Percentiles rank a stretch among this genome's conserved stretches.
These are phyloP conservation scores for Bipolaris victoriae DNA, from an alignment of 2,329 filamentous ascomycete species.

Conservation along the genomic window DNA sequence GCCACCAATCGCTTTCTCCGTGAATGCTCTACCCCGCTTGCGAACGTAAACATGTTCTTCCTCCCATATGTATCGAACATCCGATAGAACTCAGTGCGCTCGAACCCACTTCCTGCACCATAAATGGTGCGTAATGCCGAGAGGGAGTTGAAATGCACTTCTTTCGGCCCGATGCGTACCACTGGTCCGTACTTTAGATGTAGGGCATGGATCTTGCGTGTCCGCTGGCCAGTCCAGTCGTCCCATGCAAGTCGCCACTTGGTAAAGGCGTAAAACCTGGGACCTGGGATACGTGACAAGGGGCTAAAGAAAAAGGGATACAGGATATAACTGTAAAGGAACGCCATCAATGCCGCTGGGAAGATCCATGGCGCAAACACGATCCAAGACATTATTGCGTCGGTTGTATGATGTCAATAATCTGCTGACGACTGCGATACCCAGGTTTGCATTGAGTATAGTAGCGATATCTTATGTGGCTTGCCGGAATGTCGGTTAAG, in stretches of 20 bases:
- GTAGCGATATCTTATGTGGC: neutral
- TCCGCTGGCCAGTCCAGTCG: conserved; percentile 54
- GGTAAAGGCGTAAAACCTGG: conserved; percentile 50
- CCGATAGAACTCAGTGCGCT: conserved; percentile 59
- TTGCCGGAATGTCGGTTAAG: neutral
- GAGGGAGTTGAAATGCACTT: conserved; percentile 44
- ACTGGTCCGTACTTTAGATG: conserved; percentile 44
- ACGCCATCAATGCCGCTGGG: neutral
- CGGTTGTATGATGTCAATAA: neutral
- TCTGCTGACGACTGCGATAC: too few relatives aligned
- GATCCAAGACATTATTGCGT: neutral
- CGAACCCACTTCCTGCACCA: conserved; percentile 60
- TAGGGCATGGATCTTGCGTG: conserved; percentile 51
- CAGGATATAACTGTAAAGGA: conserved; percentile 2
- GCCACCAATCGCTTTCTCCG: conserved; percentile 60
- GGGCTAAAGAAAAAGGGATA: neutral
- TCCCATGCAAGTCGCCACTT: conserved; percentile 56
- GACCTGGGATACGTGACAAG: conserved; percentile 44
- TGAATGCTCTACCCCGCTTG: conserved; percentile 52
- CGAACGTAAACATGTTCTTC: conserved; percentile 61
- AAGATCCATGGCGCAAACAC: neutral
- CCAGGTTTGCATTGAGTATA: neutral
- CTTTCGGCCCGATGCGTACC: conserved; percentile 22
- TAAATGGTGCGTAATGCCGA: conserved; percentile 61
- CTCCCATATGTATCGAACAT: conserved; percentile 63